Evolutionary conservation across 2,329 filamentous ascomycete genomes (phyloP).

Genomic region (Arthrobotrys conoides): DNA sequence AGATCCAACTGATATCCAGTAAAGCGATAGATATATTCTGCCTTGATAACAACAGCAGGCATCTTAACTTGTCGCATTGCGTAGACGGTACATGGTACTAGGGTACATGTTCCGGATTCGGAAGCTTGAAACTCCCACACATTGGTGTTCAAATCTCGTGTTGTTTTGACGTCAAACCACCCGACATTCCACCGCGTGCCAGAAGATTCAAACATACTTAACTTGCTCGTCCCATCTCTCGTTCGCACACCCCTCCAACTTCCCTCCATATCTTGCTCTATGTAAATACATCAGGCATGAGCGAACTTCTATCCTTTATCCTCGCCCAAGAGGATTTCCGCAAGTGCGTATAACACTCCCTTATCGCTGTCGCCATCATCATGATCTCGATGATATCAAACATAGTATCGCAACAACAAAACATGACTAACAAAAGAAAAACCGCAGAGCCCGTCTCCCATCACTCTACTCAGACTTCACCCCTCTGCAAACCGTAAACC

Average conservation of each 20-base stretch:
- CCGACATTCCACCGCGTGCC: constrained; percentile 15
- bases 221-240: not conserved
- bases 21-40: not conserved
- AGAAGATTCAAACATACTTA: constrained; percentile 5
- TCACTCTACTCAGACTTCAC: constrained; percentile 92
- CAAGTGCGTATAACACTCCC: constrained; percentile 67
- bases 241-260: not conserved
- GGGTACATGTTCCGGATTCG: not conserved
- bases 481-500: constrained; percentile 80
- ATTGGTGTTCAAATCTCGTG: constrained; percentile 10
- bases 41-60: not conserved
- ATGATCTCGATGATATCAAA: not conserved
- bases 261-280: not conserved
- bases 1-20: not conserved
- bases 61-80: not conserved
- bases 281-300: constrained; percentile 49
- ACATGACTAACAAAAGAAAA: constrained; percentile 49
- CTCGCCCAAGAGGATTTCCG: constrained; percentile 67
- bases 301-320: constrained; percentile 65
- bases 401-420: not conserved
- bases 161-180: constrained; percentile 41
- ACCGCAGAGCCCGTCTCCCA: constrained; percentile 78
- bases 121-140: constrained; percentile 6
- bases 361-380: not conserved
- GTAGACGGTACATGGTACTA: too few relatives aligned